phyloP scores from a whole-genome alignment of 2,329 filamentous ascomycete species.

The Stromatinia cepivora region DNA sequence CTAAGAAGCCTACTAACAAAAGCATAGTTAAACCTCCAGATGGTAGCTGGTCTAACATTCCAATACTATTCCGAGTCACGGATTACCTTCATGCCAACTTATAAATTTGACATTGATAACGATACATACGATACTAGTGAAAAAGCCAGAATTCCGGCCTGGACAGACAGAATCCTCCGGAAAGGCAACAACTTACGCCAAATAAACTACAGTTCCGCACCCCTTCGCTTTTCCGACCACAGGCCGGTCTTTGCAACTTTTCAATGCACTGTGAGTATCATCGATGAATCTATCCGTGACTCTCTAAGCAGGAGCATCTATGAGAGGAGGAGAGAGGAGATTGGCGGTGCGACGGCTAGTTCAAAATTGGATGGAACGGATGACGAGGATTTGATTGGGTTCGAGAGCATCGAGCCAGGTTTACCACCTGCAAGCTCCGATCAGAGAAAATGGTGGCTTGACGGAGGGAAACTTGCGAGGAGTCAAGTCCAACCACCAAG shows the following conservation, averaged over 20 bases:
- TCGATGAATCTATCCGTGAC: conserved; percentile 74
- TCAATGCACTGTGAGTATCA: conserved; percentile 75
- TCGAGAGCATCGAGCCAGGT: conserved; percentile 80
- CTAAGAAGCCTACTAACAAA: conserved; percentile 8
- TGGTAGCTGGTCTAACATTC: conserved; percentile 89
- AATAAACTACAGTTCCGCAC: conserved; percentile 76
- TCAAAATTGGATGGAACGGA: conserved; percentile 62
- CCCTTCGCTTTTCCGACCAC: conserved; percentile 89
- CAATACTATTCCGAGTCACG: conserved; percentile 87
- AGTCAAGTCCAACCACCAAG: conserved; percentile 57
- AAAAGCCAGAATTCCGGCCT: conserved; percentile 91
- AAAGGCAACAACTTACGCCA: conserved; percentile 84
- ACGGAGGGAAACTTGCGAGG: conserved; percentile 71
- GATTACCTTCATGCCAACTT: conserved; percentile 89
- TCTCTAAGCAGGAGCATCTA: conserved; percentile 75
- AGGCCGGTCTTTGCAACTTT: conserved; percentile 93
- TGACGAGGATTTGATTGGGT: conserved; percentile 78
- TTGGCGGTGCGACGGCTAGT: conserved; percentile 63
- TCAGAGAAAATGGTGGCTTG: conserved; percentile 69
- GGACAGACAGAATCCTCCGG: conserved; percentile 91
- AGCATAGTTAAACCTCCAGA: conserved; percentile 81
- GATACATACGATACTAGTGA: conserved; percentile 91
- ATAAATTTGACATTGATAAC: conserved; percentile 88
- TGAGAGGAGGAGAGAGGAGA: conserved; percentile 61
- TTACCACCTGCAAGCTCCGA: conserved; percentile 68